A percentile compares a stretch with the other conserved stretches of the same genome.
Conservation (phyloP, 129 eudicot genomes). For the Pulicaria dysenterica region DNA sequence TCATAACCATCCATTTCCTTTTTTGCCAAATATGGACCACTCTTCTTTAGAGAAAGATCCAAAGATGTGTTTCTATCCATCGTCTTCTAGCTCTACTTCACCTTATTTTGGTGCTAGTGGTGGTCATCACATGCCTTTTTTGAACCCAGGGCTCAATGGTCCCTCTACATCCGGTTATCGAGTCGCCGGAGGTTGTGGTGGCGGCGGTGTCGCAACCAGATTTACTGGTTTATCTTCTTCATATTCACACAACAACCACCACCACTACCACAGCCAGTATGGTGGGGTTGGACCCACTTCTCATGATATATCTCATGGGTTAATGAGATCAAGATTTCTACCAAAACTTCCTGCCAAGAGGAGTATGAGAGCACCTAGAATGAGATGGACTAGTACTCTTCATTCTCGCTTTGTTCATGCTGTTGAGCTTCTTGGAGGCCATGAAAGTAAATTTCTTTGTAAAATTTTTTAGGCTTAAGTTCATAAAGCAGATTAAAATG, state of each 20-base stretch:
- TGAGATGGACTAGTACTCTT: slow-evolving; percentile 93
- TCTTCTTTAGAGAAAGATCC: slow-evolving; percentile 56
- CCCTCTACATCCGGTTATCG: slow-evolving; percentile 37
- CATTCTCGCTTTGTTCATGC: slow-evolving; percentile 91
- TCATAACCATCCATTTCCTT: slow-evolving; percentile 74
- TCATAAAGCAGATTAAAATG: slow-evolving; percentile 1
- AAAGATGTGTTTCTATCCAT: slow-evolving; percentile 58
- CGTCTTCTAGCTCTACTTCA: slow-evolving; percentile 37
- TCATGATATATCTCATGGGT: slow-evolving; percentile 49
- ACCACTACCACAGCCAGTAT: slow-evolving; percentile 43
- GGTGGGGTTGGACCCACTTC: slow-evolving; percentile 49
- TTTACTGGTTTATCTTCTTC: slow-evolving; percentile 40
- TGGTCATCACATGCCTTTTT: slow-evolving; percentile 57
- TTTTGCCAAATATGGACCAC: slow-evolving; percentile 54
- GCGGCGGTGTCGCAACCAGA: slow-evolving; percentile 40
- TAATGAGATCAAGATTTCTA: slow-evolving; percentile 74
- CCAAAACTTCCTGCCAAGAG: slow-evolving; percentile 66
- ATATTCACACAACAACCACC: slow-evolving; percentile 36
- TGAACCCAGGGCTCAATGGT: slow-evolving; percentile 43
- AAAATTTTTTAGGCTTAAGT: background rate
- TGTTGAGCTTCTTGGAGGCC: slow-evolving; percentile 97
- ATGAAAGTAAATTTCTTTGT: slow-evolving; percentile 62
- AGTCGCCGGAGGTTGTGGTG: slow-evolving; percentile 38
- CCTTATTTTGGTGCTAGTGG: slow-evolving; percentile 44
- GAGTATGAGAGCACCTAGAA: slow-evolving; percentile 87